These are phyloP conservation scores for Chloranthus sessilifolius DNA, from an alignment of 164 flowering plant genomes.

Conservation along the genomic window DNA sequence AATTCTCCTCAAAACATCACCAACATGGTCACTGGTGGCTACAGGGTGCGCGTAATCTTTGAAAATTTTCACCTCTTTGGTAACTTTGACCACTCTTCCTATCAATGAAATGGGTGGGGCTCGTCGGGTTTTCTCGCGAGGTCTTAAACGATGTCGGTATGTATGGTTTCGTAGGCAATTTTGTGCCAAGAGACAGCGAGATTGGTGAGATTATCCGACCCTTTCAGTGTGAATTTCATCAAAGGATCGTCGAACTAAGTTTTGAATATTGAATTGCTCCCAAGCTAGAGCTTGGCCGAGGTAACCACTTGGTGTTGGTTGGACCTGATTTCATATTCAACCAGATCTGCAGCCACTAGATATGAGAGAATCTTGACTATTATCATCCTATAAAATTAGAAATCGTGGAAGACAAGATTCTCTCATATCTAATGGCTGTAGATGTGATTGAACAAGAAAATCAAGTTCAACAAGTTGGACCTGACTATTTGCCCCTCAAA, in stretches of 20 bases:
- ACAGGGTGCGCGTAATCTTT: slow-evolving; percentile 64
- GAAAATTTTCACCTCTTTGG: slow-evolving; percentile 69
- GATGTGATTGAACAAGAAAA: no score
- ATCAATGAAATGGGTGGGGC: slow-evolving; percentile 24
- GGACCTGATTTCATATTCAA: no score
- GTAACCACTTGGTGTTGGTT: slow-evolving; percentile 51
- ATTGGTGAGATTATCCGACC: slow-evolving; percentile 41
- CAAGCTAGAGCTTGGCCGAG: slow-evolving; percentile 51
- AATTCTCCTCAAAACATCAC: slow-evolving; percentile 58
- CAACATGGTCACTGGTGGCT: slow-evolving; percentile 69
- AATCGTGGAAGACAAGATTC: no score
- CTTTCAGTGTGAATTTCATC: slow-evolving; percentile 31
- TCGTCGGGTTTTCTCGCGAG: slow-evolving; percentile 42
- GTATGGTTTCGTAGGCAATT: slow-evolving; percentile 72
- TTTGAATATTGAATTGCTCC: slow-evolving; percentile 49
- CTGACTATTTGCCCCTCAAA: no score
- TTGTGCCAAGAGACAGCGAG: slow-evolving; percentile 79
- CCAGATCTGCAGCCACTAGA: no score
- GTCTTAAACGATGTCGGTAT: slow-evolving; percentile 70
- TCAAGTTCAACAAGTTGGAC: no score
- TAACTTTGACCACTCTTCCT: slow-evolving; percentile 42
- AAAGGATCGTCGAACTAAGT: slow-evolving; percentile 39
- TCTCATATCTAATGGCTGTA: no score
- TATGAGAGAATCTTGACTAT: no score
- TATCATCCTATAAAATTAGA: no score